Percentiles rank a stretch among this genome's conserved stretches.
These are phyloP conservation scores for Cryptosporidium tyzzeri DNA, from an alignment of 169 alveolate species.

Conservation along the genomic window DNA sequence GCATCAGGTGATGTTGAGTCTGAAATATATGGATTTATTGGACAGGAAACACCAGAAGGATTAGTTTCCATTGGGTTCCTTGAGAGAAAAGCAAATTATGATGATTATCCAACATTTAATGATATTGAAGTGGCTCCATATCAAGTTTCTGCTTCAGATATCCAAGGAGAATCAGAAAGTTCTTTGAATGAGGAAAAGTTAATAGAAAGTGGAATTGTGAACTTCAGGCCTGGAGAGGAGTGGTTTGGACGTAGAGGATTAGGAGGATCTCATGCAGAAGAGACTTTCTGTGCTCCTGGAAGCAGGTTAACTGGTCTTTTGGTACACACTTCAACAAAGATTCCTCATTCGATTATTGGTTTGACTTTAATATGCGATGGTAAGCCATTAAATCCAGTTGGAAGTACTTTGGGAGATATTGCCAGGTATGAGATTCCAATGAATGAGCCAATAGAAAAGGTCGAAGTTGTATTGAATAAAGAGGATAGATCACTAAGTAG, in stretches of 20 bases:
- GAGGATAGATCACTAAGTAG: constrained; percentile 64
- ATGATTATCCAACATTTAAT: constrained; percentile 43
- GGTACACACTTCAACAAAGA: constrained; percentile 33
- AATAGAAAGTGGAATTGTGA: constrained; percentile 23
- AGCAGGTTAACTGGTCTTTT: constrained; percentile 49
- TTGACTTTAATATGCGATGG: constrained; percentile 74
- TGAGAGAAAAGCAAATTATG: constrained; percentile 15
- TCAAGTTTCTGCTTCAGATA: constrained; percentile 34
- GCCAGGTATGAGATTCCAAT: constrained; percentile 64
- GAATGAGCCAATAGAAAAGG: constrained; percentile 72
- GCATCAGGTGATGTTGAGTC: constrained; percentile 68
- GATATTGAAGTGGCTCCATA: constrained; percentile 41
- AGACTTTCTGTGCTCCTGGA: constrained; percentile 72
- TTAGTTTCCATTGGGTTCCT: constrained; percentile 66
- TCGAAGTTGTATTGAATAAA: constrained; percentile 43
- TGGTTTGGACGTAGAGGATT: constrained; percentile 59
- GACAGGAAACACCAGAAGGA: constrained; percentile 74
- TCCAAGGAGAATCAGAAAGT: not conserved
- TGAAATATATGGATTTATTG: constrained; percentile 69
- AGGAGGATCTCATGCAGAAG: constrained; percentile 45
- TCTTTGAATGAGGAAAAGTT: constrained; percentile 23
- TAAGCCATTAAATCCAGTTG: constrained; percentile 47
- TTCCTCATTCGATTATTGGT: constrained; percentile 52
- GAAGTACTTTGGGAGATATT: constrained; percentile 72
- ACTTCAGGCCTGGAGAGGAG: constrained; percentile 74